Evolutionary conservation across 345 rosid species (phyloP), one percentile per base, ranked within the genome.

Genomic region (Eutrema yunnanense): DNA sequence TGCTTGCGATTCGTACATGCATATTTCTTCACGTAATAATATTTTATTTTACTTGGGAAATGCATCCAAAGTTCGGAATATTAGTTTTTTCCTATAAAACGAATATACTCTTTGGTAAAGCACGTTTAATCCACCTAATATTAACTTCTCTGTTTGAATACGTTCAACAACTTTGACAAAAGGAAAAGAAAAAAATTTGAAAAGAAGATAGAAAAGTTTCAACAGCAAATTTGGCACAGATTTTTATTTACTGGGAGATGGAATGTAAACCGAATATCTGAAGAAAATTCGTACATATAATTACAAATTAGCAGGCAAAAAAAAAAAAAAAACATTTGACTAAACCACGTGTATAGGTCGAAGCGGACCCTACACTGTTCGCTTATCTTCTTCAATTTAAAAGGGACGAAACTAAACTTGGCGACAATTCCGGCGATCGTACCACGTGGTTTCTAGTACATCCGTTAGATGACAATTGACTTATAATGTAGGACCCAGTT

Each of bases 401-500:
- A 22, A 19, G 22, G 22, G 22, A 43, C 22, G 41, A 42, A 67
- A 65, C 49, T 40, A 64, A 55, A 47, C 34, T 40, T 4, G 6
- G 19, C 56, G 73, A 67, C 63, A 74, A 51, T 6, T 54, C 50
- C 65, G 58, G 43, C 37, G 65, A 69, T 75, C 44, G 8, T 0
- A 6, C 57, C 79, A 75, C 79, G 79, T 75, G 79, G 69, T 27
- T 43, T 14, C 16, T 67, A 13, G 3, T 22, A 59, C 22, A 33
- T 6, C 78, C 78, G 62, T 66, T 74, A 44, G 73, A 75, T 75
- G 64, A 61, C 38, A 32, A 57, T 69, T 30, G 54, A 58, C 62
- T 19, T 49, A 59, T 19, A 4, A 16, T 16, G 7, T 36, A 37
- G 74, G 51, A 2, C 63, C 63, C 42, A 34, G 2, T 52, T 61